A percentile compares a stretch with the other conserved stretches of the same genome.
Evolutionary conservation across 75 land plant species (phyloP).

Genomic region (Sequoia sempervirens): DNA sequence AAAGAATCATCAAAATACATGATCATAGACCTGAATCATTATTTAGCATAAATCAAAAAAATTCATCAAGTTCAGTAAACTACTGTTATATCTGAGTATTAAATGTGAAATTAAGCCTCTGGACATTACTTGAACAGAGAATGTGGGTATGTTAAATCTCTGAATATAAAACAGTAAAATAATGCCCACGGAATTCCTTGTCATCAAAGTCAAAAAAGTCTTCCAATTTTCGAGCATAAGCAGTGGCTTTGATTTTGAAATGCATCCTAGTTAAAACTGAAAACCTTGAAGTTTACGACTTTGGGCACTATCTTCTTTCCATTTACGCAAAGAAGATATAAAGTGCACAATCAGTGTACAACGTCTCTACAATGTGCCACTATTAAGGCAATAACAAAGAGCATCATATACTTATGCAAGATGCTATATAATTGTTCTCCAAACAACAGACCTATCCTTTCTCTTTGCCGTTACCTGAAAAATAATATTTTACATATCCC

Average conservation of each 20-base stretch:
- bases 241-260: neutral
- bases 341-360: neutral
- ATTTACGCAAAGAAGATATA: too few relatives aligned
- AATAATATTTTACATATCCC: neutral
- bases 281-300: neutral
- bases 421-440: neutral
- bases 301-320: neutral
- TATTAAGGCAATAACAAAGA: neutral
- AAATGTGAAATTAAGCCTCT: neutral
- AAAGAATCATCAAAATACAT: conserved; percentile 4
- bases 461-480: neutral
- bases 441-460: neutral
- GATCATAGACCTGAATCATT: neutral
- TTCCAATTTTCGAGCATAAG: neutral
- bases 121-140: neutral
- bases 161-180: neutral
- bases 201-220: neutral
- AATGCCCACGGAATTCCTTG: neutral
- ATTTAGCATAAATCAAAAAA: neutral
- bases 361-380: neutral
- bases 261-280: neutral
- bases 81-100: neutral
- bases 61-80: neutral
- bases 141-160: neutral
- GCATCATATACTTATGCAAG: neutral